Percentiles rank a stretch among this genome's conserved stretches.
Conservation (phyloP, 208 protist genomes). For the Acanthamoeba lenticulata region DNA sequence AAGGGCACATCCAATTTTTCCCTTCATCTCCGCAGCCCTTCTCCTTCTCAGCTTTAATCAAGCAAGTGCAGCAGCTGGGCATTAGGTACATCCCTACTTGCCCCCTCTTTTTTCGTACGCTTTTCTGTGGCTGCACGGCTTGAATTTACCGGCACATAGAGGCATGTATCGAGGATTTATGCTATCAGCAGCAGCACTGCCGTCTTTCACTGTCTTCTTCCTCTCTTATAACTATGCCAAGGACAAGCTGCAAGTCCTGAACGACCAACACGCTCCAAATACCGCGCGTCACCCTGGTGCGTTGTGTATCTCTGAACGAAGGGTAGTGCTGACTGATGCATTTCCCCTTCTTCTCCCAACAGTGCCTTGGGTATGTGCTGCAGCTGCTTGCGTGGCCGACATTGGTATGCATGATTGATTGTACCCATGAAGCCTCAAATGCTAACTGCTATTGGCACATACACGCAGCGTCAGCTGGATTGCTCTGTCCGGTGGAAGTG, state of each 20-base stretch:
- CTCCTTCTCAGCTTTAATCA: not conserved
- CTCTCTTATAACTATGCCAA: slow-evolving; percentile 34
- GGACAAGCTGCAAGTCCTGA: not conserved
- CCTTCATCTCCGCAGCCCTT: not conserved
- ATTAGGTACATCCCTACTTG: not conserved
- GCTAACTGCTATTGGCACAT: too few species aligned
- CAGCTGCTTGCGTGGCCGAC: not conserved
- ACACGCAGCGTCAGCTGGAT: not conserved
- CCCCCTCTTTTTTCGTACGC: too few species aligned
- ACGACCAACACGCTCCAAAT: not conserved
- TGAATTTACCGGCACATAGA: not conserved
- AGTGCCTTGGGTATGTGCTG: not conserved
- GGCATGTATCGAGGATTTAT: not conserved
- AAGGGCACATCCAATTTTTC: too few species aligned
- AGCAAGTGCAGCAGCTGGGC: not conserved
- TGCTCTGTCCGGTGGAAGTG: slow-evolving; percentile 6
- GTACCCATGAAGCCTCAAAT: too few species aligned
- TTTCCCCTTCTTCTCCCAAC: too few species aligned
- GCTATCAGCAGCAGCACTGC: not conserved
- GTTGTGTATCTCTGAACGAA: too few species aligned
- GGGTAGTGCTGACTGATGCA: too few species aligned
- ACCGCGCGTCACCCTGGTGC: not conserved
- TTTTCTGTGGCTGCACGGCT: too few species aligned
- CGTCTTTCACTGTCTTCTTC: not conserved
- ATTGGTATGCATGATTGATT: too few species aligned